Conservation (phyloP, 495 filamentous ascomycete species). For the Pyrenula massariospora region DNA sequence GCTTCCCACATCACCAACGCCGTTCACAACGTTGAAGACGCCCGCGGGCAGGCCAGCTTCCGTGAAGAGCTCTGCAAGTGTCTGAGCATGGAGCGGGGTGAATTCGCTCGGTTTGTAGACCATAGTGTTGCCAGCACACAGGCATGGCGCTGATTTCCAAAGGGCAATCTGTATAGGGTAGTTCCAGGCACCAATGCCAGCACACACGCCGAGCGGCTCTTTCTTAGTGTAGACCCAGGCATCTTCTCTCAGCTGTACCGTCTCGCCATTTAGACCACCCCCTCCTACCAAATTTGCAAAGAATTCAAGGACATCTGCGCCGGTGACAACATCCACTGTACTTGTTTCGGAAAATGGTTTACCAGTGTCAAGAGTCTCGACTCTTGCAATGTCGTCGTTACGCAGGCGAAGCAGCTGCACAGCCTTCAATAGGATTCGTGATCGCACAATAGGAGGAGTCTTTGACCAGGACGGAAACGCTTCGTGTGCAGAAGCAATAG, state of each 20-base stretch:
- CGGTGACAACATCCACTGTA: slow-evolving; percentile 61
- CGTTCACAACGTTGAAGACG: slow-evolving; percentile 74
- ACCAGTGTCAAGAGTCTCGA: slow-evolving; percentile 64
- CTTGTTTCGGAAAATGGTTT: slow-evolving; percentile 67
- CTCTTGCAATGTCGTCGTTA: slow-evolving; percentile 57
- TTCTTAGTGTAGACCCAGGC: slow-evolving; percentile 69
- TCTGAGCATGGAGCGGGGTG: slow-evolving; percentile 60
- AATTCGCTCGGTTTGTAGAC: slow-evolving; percentile 78
- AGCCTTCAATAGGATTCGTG: slow-evolving; percentile 59
- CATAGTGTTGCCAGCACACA: slow-evolving; percentile 79
- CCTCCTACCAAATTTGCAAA: slow-evolving; percentile 61
- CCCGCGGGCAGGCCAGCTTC: slow-evolving; percentile 66
- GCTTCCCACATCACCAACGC: slow-evolving; percentile 57
- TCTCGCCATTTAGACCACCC: slow-evolving; percentile 59
- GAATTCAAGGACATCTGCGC: slow-evolving; percentile 67
- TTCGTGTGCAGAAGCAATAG: slow-evolving; percentile 44
- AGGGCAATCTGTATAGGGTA: slow-evolving; percentile 81
- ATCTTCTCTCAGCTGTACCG: slow-evolving; percentile 51
- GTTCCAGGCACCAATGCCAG: slow-evolving; percentile 74
- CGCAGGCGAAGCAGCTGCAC: slow-evolving; percentile 51
- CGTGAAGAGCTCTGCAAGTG: slow-evolving; percentile 56
- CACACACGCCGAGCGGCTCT: slow-evolving; percentile 64
- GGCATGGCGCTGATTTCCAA: slow-evolving; percentile 74
- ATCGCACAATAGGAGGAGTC: slow-evolving; percentile 50
- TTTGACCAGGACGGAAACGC: slow-evolving; percentile 59